Base-by-base conservation (phyloP, 2,329 filamentous ascomycete species). In the Myriosclerotinia curreyana region DNA sequence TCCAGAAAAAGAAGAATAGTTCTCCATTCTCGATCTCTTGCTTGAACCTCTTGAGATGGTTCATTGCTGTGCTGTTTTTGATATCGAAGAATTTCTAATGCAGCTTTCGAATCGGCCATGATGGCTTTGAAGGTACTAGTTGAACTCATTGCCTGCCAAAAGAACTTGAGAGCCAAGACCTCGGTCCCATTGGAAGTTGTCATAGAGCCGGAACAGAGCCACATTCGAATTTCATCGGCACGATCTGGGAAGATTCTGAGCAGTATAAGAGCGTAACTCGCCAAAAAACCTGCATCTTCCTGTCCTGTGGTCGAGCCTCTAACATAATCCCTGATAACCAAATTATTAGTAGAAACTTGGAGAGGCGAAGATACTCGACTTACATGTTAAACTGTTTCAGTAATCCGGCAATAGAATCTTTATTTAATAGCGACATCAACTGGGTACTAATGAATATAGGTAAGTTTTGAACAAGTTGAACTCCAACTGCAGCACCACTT, bases 211-310 rank as follows among this genome's bases (percentile, higher is more conserved):
- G 95, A 82, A 73, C 95, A 98, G 0, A 98, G 80, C 78, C 92
- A 94, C 91, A 98, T 96, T 28, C 93, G 88, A 66, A 97, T 96
- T 65, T 97, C 92, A 72, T 97, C 93, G 4, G 87, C 88, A 65
- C 86, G 83, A 8, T 82, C 79, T 11, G 94, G 92, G 69, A 98
- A 98, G 70, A 92, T 93, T 65, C 90, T 86, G 5, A 98, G 79
- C 3, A 99, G 79, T 0, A 91, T 93, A 48, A 98, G 80, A 3
- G 92, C 91, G 73, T 96, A 98, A 36, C 89, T 91, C 15, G 94
- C 92, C 48, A 96, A 80, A 15, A 91, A 79, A 69, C 88, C 89
- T 2, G 90, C 88, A 73, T 90, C 85, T 65, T 74, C 73, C 48
- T 73, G 70, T 20, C 68, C 68, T 60, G 68, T 56, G 22, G 59